Evolutionary conservation across 352 stramenopile genomes (phyloP).

Genomic region (Blastocystis sp.): DNA sequence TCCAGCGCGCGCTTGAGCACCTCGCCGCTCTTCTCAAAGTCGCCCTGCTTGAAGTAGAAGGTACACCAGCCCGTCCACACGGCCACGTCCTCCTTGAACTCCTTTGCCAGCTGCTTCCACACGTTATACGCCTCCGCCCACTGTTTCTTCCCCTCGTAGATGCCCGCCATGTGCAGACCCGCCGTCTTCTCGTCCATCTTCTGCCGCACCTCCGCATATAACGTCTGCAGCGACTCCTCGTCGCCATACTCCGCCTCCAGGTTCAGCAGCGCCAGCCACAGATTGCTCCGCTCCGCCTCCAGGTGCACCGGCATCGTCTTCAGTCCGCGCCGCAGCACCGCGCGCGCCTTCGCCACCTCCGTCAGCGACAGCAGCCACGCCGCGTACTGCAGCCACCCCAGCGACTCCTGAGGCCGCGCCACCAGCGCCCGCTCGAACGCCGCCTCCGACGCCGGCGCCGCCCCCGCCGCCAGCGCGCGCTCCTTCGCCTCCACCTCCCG

Average conservation of each 20-base stretch:
- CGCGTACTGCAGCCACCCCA: slow-evolving; percentile 30
- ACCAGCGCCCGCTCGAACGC: slow-evolving; percentile 52
- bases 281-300: slow-evolving; percentile 38
- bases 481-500: background rate
- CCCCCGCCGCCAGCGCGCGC: background rate
- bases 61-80: slow-evolving; percentile 25
- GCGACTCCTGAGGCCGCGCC: background rate
- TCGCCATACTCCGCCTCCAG: slow-evolving; percentile 51
- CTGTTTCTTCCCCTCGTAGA: slow-evolving; percentile 36
- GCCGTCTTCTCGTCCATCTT: slow-evolving; percentile 17
- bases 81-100: slow-evolving; percentile 16
- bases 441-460: background rate
- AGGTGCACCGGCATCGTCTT: slow-evolving; percentile 37
- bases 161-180: background rate
- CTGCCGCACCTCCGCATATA: slow-evolving; percentile 24
- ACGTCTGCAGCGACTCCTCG: slow-evolving; percentile 5
- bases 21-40: slow-evolving; percentile 17
- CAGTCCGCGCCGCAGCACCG: slow-evolving; percentile 32
- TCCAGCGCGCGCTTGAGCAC: slow-evolving; percentile 19
- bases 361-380: slow-evolving; percentile 33
- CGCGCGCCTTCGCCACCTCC: slow-evolving; percentile 42
- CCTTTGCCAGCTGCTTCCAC: slow-evolving; percentile 53
- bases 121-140: background rate
- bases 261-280: slow-evolving; percentile 52
- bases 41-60: slow-evolving; percentile 44